These are phyloP conservation scores for Pichia sp. DNA, from an alignment of 1,139 yeast genomes.

Conservation along the genomic window DNA sequence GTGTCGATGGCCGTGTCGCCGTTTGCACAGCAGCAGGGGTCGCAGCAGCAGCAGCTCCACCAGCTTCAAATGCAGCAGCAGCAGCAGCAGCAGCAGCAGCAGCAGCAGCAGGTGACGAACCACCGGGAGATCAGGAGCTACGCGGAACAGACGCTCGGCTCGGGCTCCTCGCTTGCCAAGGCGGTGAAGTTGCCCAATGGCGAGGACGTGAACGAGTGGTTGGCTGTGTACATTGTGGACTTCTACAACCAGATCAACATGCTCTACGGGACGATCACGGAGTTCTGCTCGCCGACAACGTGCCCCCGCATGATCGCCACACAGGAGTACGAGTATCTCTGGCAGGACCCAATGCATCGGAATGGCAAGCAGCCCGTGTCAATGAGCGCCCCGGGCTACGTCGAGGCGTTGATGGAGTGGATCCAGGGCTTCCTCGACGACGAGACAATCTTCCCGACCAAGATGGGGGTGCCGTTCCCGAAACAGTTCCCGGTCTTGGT, in stretches of 20 bases:
- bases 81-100: constrained; percentile 23
- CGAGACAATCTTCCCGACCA: constrained; percentile 83
- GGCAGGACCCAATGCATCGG: constrained; percentile 71
- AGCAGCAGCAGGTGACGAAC: constrained; percentile 35
- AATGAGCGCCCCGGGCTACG: constrained; percentile 90
- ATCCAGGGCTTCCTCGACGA: constrained; percentile 86
- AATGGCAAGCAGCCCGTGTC: constrained; percentile 55
- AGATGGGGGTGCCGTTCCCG: constrained; percentile 74
- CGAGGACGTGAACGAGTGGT: constrained; percentile 91
- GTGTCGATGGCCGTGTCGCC: constrained; percentile 16
- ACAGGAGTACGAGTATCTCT: constrained; percentile 89
- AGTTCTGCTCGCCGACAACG: constrained; percentile 86
- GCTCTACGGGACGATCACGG: constrained; percentile 94
- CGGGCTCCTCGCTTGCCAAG: constrained; percentile 83
- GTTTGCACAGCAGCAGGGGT: constrained; percentile 1
- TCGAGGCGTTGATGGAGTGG: constrained; percentile 92
- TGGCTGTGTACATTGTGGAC: constrained; percentile 88
- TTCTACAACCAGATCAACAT: constrained; percentile 94
- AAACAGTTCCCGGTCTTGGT: constrained; percentile 70
- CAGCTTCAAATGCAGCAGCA: constrained; percentile 9
- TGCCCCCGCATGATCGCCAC: constrained; percentile 98
- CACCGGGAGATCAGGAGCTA: constrained; percentile 36
- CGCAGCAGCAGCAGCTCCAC: constrained; percentile 12
- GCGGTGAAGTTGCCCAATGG: constrained; percentile 94
- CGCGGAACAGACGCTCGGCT: constrained; percentile 92